phyloP scores from a whole-genome alignment of 257 asterid species.

The Ehretia macrophylla region DNA sequence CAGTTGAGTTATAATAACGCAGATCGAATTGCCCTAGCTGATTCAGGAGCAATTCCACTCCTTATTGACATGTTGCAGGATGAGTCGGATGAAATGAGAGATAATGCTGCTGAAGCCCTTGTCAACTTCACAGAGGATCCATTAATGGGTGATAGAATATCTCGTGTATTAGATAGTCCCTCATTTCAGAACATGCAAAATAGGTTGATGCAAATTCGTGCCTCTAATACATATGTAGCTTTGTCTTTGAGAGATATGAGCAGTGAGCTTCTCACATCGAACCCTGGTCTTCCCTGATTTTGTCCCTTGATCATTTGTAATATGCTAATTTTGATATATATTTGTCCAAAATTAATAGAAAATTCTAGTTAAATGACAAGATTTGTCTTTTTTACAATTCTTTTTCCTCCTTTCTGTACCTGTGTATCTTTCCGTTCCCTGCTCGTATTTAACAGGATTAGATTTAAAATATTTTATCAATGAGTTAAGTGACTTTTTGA shows the following conservation, averaged over 20 bases:
- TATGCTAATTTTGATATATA: too few relatives aligned
- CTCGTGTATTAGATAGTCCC: slow-evolving; percentile 30
- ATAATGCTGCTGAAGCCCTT: slow-evolving; percentile 55
- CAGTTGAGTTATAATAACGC: slow-evolving; percentile 38
- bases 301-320: too few relatives aligned
- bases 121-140: slow-evolving; percentile 48
- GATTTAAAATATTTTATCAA: too few relatives aligned
- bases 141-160: slow-evolving; percentile 29
- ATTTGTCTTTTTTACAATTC: too few relatives aligned
- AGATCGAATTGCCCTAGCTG: slow-evolving; percentile 40
- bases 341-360: too few relatives aligned
- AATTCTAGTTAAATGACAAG: too few relatives aligned
- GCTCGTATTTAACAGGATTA: too few relatives aligned
- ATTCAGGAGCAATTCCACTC: slow-evolving; percentile 41
- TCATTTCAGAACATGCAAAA: slow-evolving; percentile 34
- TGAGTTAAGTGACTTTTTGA: too few relatives aligned
- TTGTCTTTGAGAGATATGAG: slow-evolving; percentile 23
- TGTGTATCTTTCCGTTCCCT: too few relatives aligned
- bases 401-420: too few relatives aligned
- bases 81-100: slow-evolving; percentile 42
- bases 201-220: slow-evolving; percentile 32
- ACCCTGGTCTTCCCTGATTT: slow-evolving; percentile 16
- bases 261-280: slow-evolving; percentile 20
- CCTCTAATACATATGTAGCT: slow-evolving; percentile 27
- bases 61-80: slow-evolving; percentile 34